Conservation (phyloP, 1,284 basidiomycete genomes). For the Coniferiporia weirii region DNA sequence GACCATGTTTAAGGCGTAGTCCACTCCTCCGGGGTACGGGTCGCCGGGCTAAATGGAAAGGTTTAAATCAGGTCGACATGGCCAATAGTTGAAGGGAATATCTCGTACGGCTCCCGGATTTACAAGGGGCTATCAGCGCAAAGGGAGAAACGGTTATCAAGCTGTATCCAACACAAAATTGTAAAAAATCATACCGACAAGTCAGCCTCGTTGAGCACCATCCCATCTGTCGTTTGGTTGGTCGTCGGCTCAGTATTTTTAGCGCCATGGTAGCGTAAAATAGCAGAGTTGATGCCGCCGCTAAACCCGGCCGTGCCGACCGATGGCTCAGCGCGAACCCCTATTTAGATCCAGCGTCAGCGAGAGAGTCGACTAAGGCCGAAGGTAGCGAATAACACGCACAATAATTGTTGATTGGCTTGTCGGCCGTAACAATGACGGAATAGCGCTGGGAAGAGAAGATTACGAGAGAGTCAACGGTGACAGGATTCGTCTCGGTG, state of each 20-base stretch:
- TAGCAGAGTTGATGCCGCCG: constrained; percentile 26
- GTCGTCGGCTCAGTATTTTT: constrained; percentile 28
- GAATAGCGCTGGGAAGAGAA: constrained; percentile 34
- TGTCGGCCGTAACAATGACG: constrained; percentile 31
- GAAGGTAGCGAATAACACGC: not conserved
- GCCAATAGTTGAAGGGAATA: not conserved
- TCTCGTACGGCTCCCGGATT: constrained; percentile 25
- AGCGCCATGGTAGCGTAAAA: constrained; percentile 34
- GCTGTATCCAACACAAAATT: not conserved
- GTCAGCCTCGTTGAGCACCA: constrained; percentile 26
- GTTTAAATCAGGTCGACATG: not conserved
- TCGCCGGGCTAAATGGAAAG: constrained; percentile 21
- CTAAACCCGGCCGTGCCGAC: constrained; percentile 20
- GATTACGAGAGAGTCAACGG: constrained; percentile 29
- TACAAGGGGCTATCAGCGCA: constrained; percentile 22
- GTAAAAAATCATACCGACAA: constrained; percentile 19
- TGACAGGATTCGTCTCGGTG: constrained; percentile 32
- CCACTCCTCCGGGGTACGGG: constrained; percentile 26
- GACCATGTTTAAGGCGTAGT: constrained; percentile 25
- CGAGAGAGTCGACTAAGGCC: not conserved
- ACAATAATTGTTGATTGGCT: constrained; percentile 39
- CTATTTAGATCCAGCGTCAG: not conserved
- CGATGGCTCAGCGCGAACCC: constrained; percentile 28
- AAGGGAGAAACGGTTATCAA: not conserved
- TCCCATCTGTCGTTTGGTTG: constrained; percentile 15